Evolutionary conservation across 257 asterid genomes (phyloP), one percentile per base, ranked within the genome.

Genomic region (Pogostemon cablin): DNA sequence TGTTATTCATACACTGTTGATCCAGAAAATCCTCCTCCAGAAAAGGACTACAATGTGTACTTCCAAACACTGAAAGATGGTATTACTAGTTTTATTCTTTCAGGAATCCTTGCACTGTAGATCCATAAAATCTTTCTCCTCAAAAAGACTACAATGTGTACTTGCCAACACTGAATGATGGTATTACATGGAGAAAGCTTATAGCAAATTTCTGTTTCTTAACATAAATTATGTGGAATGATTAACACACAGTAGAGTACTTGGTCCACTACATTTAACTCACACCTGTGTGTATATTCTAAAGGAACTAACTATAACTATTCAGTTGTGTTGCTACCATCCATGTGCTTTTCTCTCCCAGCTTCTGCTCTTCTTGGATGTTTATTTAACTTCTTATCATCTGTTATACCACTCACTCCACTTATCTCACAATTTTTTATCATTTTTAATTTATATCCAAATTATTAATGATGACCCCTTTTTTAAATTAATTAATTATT

Each of bases 21-120:
- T 84, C 99, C 97, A 11, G 87, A 88, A 79, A 91, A 87, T 75
- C 97, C 96, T 65, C 99, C 97, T 41, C 85, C 95, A 7, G 96
- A 89, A 67, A 93, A 87, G 68, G 99, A 93, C 84, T 91, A 93
- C 78, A 68, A 85, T 57, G 86, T 77, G 48, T 91, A 82, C 82
- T 91, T 93, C 86, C 72, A 78, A 80, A 82, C 78, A 42, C 80
- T 91, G 74, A 90, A 89, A 86, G 95, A 86, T 56, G 97, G 96
- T 25, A 75, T 93, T 71, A 91, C 99, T 6, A 15, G 17, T 90
- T 84, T 3, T 73, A 86, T 78, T 97, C 97, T 7, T 91, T 93
- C 83, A 93, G 97, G 35, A 96, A 91, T 77, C 91, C 95, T 25
- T 93, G 79, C 50, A 91, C 96, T 1, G 95, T 93, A 83, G 96